Evolutionary conservation across 345 rosid species (phyloP), one percentile per base, ranked within the genome.

Genomic region (Cochlearia excelsa): DNA sequence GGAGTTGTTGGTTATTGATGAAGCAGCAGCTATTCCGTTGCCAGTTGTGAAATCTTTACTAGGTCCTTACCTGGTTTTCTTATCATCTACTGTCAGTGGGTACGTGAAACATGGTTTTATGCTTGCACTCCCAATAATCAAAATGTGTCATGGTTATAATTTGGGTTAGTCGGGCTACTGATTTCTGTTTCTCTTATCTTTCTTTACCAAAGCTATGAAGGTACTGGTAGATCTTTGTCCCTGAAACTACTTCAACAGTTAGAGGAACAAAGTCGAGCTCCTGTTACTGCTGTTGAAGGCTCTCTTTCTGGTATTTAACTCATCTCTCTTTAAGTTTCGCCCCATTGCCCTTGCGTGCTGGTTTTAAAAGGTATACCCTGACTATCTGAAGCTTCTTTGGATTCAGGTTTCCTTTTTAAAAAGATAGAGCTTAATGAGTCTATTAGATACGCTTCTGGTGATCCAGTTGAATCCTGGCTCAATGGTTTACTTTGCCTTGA

Each of bases 21-120:
- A 93, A 85, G 99, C 99, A 58, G 99, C 99, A 69, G 97, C 99
- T 55, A 90, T 90, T 77, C 99, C 99, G 26, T 79, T 90, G 67
- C 95, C 97, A 34, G 76, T 93, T 77, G 95, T 93, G 68, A 93
- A 86, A 78, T 81, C 95, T 52, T 64, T 93, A 70, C 82, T 87
- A 45, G 99, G 99, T 56, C 95, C 96, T 56, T 93, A 89, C 76
- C 69, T 89, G 70, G 97, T 89, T 39, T 93, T 93, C 79, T 84
- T 93, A 65, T 93, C 99, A 61, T 89, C 99, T 46, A 93, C 99
- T 35, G 92, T 93, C 31, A 93, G 92, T 72, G 99, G 99, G 99
- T 93, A 87, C 66, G 80, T 55, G 40, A 46, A 26, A 65, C 58
- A 30, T 26, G 27, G 65, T 46, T 45, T 33, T 6, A 26, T 46